Evolutionary conservation across 2,329 filamentous ascomycete genomes (phyloP), one percentile per base, ranked within the genome.

Genomic region (Colletotrichum caudatum): DNA sequence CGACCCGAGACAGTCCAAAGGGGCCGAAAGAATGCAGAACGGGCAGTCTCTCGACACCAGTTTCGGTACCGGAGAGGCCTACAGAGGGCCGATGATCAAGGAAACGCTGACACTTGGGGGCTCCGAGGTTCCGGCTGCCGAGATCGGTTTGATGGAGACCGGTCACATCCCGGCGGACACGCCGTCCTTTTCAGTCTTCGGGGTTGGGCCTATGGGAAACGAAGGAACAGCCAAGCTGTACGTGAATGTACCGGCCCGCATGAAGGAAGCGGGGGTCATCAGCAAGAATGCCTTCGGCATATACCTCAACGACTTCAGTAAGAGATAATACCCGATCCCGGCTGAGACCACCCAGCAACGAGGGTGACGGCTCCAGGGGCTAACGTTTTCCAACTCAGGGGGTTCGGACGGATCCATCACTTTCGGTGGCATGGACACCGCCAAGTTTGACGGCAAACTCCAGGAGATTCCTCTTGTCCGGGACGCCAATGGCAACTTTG

Each of bases 391-490:
- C 29, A 33, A 41, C 20, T n/a, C 26, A 68, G 54, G 39, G 33
- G 51, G 58, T 6, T 46, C 60, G n/a, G 62, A 64, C 23, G 69
- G 65, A 23, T 62, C 57, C 1, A 39, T 72, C 59, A 48, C 63
- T 20, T 72, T 69, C 26, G 69, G 69, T 6, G 69, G 65, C 26
- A 57, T 72, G 18, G 69, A 72, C 33, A 67, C 69, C 2, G 69
- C 66, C 39, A 62, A 67, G 41, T 67, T 69, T 56, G 66, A 67
- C 2, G 69, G 66, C 44, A 41, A 62, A 16, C 53, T 72, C n/a
- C 64, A 64, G 8, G 50, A 58, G 9, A 20, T 72, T 2, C 64
- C 57, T 12, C 39, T 59, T 3, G 41, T 59, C 14, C 54, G 26
- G n/a, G 50, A 23, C 5, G 14, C 26, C 8, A 35, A 44, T 20